phyloP scores from a whole-genome alignment of 345 rosid species.

The Passiflora organensis region DNA sequence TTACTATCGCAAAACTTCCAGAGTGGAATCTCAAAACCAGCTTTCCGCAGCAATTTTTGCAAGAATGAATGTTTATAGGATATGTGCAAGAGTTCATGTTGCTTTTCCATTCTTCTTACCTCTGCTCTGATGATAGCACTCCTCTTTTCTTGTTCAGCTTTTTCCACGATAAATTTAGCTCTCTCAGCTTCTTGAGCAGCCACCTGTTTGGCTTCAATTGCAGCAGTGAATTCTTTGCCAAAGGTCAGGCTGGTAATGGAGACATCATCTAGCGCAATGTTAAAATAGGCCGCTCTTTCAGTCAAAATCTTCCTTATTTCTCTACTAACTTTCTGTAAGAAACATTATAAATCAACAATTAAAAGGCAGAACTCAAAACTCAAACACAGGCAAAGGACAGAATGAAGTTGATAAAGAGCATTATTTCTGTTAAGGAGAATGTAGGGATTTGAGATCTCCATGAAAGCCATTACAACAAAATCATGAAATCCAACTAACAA shows the following conservation, averaged over 20 bases:
- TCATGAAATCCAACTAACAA: too few species aligned
- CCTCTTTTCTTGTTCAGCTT: slow-evolving; percentile 89
- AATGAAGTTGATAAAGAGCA: too few species aligned
- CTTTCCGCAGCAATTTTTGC: too few species aligned
- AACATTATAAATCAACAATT: neutral
- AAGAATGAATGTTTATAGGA: too few species aligned
- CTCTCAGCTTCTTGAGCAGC: slow-evolving; percentile 96
- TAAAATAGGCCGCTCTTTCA: slow-evolving; percentile 64
- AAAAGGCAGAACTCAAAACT: too few species aligned
- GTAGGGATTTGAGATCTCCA: too few species aligned
- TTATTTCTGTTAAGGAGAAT: too few species aligned
- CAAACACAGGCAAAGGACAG: too few species aligned
- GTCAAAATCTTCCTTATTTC: slow-evolving; percentile 87
- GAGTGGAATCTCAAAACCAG: too few species aligned
- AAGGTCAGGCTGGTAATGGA: slow-evolving; percentile 82
- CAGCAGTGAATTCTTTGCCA: slow-evolving; percentile 91
- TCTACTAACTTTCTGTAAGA: slow-evolving; percentile 45
- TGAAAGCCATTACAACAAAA: too few species aligned
- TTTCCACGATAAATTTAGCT: slow-evolving; percentile 90
- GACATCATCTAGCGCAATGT: slow-evolving; percentile 83
- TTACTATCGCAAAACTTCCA: too few species aligned
- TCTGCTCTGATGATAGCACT: slow-evolving; percentile 90
- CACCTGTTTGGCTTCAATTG: slow-evolving; percentile 90
- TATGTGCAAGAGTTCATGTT: too few species aligned
- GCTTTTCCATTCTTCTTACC: slow-evolving; percentile 30